A percentile compares a stretch with the other conserved stretches of the same genome.
Conservation (phyloP, 1,284 basidiomycete genomes). For the Trichosporon sp. region DNA sequence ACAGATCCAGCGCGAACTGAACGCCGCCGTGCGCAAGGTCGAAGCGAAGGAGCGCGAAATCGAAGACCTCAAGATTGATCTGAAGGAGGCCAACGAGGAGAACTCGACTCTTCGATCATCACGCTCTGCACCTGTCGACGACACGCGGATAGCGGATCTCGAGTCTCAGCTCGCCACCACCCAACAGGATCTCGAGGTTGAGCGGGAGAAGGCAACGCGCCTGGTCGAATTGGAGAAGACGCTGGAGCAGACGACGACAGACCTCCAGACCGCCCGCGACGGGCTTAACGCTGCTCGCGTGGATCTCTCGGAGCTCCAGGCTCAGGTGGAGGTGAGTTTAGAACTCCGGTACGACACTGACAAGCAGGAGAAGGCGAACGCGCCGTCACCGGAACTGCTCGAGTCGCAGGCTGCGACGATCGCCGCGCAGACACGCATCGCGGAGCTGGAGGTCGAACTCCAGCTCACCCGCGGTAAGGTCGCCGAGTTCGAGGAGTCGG, state of each 20-base stretch:
- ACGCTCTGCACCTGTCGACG: neutral
- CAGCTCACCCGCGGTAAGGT: conserved; percentile 17
- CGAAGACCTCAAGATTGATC: conserved; percentile 16
- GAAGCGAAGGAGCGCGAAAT: conserved; percentile 29
- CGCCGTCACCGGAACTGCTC: neutral
- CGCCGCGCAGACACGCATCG: conserved; percentile 5
- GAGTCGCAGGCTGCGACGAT: conserved; percentile 20
- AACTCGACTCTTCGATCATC: conserved; percentile 32
- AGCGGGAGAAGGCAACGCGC: conserved; percentile 23
- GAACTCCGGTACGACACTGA: neutral
- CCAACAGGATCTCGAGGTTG: conserved; percentile 23
- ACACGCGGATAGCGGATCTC: conserved; percentile 1
- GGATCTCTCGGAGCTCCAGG: neutral
- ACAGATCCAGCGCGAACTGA: conserved; percentile 37
- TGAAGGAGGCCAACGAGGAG: conserved; percentile 34
- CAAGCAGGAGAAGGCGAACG: conserved; percentile 1
- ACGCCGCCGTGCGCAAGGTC: conserved; percentile 33
- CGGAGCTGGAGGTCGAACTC: conserved; percentile 21
- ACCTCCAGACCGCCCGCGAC: conserved; percentile 8
- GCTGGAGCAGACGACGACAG: neutral
- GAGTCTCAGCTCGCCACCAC: conserved; percentile 5
- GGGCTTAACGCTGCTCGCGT: conserved; percentile 18
- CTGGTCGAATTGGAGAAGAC: conserved; percentile 22
- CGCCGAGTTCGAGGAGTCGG: conserved; percentile 14
- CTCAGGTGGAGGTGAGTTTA: conserved; percentile 30